Evolutionary conservation across 148 eudicot species (phyloP).

Genomic region (Gaultheria prostrata): DNA sequence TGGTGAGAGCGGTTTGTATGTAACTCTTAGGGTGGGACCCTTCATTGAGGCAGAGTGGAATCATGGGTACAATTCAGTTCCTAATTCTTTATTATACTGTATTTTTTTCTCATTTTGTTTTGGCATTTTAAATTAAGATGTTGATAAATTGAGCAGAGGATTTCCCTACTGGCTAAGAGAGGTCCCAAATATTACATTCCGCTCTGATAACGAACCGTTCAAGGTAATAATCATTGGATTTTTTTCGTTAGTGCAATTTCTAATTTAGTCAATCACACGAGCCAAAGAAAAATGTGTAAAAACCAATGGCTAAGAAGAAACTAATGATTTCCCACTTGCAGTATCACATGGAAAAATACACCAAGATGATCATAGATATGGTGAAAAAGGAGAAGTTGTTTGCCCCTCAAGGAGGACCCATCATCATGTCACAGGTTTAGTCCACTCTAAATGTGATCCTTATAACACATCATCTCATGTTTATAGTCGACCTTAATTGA

Average conservation of each 20-base stretch:
- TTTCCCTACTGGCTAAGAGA: conserved; percentile 70
- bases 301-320: background rate
- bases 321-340: conserved; percentile 17
- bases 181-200: conserved; percentile 45
- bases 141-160: conserved; percentile 44
- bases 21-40: conserved; percentile 67
- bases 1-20: conserved; percentile 60
- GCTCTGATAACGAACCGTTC: conserved; percentile 57
- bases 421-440: conserved; percentile 68
- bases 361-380: conserved; percentile 40
- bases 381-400: conserved; percentile 64
- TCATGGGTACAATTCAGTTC: conserved; percentile 47
- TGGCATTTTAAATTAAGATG: background rate
- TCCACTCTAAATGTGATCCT: background rate
- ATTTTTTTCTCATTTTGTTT: background rate
- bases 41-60: conserved; percentile 89
- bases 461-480: too few species aligned
- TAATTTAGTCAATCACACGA: background rate
- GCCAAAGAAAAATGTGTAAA: background rate
- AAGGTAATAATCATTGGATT: conserved; percentile 32
- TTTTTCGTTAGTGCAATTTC: background rate
- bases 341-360: conserved; percentile 56
- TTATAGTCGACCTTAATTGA: background rate
- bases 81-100: background rate
- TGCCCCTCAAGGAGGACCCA: conserved; percentile 88